A percentile compares a stretch with the other conserved stretches of the same genome.
Conservation (phyloP, 345 rosid genomes). For the Populus ilicifolia region DNA sequence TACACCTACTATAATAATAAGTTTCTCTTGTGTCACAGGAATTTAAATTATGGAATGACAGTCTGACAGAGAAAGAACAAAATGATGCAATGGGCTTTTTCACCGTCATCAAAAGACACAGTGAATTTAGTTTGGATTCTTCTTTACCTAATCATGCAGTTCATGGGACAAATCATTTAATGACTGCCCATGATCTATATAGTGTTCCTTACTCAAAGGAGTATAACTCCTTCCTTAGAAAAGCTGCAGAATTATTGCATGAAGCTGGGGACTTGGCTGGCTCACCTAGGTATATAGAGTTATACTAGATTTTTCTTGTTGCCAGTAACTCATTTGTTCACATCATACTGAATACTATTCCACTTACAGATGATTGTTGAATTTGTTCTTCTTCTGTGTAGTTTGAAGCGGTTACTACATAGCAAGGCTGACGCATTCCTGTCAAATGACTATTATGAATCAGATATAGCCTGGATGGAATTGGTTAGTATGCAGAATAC, state of each 20-base stretch:
- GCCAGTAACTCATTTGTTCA: not conserved
- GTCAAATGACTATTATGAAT: slow-evolving; percentile 82
- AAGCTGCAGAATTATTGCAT: slow-evolving; percentile 70
- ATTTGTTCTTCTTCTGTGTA: slow-evolving; percentile 29
- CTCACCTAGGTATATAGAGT: slow-evolving; percentile 54
- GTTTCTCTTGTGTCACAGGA: slow-evolving; percentile 47
- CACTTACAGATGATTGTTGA: slow-evolving; percentile 4
- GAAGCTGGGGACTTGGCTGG: slow-evolving; percentile 75
- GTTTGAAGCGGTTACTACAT: slow-evolving; percentile 84
- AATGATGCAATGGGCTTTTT: slow-evolving; percentile 68
- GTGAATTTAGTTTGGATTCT: slow-evolving; percentile 46
- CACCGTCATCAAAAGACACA: slow-evolving; percentile 65
- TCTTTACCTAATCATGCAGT: slow-evolving; percentile 28
- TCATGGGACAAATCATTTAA: slow-evolving; percentile 26
- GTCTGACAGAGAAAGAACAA: slow-evolving; percentile 51
- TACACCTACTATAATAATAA: slow-evolving; percentile 8
- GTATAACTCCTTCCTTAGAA: slow-evolving; percentile 54
- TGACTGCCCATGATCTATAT: slow-evolving; percentile 45
- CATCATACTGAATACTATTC: not conserved
- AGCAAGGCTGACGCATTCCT: slow-evolving; percentile 87
- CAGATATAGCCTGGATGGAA: slow-evolving; percentile 97
- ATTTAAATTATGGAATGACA: slow-evolving; percentile 61
- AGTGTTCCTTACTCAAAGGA: slow-evolving; percentile 62
- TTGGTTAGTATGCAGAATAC: slow-evolving; percentile 48
- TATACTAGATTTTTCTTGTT: slow-evolving; percentile 8